Evolutionary conservation across 116 monocot genomes (phyloP).

Genomic region (Zostera marina): DNA sequence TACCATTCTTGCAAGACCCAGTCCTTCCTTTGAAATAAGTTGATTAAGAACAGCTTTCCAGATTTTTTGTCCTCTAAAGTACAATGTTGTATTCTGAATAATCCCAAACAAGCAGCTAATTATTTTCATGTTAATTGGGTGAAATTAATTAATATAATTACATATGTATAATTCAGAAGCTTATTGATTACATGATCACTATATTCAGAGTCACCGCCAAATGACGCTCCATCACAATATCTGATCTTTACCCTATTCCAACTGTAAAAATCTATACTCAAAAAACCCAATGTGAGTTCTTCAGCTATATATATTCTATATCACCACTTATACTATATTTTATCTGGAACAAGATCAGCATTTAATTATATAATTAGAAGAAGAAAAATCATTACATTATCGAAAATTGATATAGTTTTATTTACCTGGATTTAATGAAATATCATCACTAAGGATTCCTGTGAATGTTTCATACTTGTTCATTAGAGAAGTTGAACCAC

Average conservation of each 20-base stretch:
- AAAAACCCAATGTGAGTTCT: background rate
- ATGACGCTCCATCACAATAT: constrained; percentile 80
- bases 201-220: constrained; percentile 54
- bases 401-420: background rate
- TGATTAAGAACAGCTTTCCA: constrained; percentile 61
- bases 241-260: constrained; percentile 83
- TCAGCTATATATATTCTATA: background rate
- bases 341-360: background rate
- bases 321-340: too few relatives aligned
- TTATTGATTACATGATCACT: constrained; percentile 18
- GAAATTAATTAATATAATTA: background rate
- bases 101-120: background rate
- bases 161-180: background rate
- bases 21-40: constrained; percentile 40
- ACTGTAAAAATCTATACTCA: constrained; percentile 52
- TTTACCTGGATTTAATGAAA: constrained; percentile 53
- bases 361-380: background rate
- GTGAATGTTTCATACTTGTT: constrained; percentile 36
- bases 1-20: constrained; percentile 45
- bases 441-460: constrained; percentile 52
- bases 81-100: constrained; percentile 26
- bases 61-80: constrained; percentile 79
- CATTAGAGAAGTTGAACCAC: constrained; percentile 57
- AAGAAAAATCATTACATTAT: background rate
- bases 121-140: background rate